phyloP scores from a whole-genome alignment of 2,329 filamentous ascomycete genomes.

The Fusarium verrucosum region DNA sequence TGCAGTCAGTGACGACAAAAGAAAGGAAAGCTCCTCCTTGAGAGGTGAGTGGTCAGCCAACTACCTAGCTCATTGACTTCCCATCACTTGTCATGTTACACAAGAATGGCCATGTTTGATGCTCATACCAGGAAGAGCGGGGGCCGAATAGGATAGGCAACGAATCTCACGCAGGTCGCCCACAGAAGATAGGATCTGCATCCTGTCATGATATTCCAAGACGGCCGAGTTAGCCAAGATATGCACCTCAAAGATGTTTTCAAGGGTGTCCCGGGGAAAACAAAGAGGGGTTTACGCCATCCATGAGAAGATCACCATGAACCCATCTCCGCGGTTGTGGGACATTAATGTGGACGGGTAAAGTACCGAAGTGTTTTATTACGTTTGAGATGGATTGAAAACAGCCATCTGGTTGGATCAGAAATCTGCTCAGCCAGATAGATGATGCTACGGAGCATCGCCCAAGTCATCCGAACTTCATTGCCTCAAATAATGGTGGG shows the following conservation, averaged over 20 bases:
- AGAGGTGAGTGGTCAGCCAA: not conserved
- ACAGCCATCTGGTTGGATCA: not conserved
- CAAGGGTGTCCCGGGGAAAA: not conserved
- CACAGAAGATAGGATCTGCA: slow-evolving; percentile 7
- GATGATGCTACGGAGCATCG: not conserved
- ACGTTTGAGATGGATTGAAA: not conserved
- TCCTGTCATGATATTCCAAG: not conserved
- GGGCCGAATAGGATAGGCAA: not conserved
- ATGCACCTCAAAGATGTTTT: not conserved
- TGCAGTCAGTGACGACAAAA: not conserved
- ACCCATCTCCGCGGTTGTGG: not conserved
- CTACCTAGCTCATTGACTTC: not conserved
- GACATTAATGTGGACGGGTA: not conserved
- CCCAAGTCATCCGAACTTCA: not conserved
- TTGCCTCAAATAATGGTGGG: not conserved
- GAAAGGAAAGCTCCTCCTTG: not conserved
- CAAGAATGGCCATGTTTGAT: not conserved
- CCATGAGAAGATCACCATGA: not conserved
- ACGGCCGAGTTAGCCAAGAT: not conserved
- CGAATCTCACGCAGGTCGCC: not conserved
- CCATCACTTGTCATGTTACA: slow-evolving; percentile 21
- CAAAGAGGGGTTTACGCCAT: not conserved
- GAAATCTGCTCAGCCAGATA: not conserved
- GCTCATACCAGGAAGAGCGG: not conserved
- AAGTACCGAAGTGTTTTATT: not conserved